Base-by-base conservation (phyloP, 352 stramenopile species). In the Phytopythium delawarense region DNA sequence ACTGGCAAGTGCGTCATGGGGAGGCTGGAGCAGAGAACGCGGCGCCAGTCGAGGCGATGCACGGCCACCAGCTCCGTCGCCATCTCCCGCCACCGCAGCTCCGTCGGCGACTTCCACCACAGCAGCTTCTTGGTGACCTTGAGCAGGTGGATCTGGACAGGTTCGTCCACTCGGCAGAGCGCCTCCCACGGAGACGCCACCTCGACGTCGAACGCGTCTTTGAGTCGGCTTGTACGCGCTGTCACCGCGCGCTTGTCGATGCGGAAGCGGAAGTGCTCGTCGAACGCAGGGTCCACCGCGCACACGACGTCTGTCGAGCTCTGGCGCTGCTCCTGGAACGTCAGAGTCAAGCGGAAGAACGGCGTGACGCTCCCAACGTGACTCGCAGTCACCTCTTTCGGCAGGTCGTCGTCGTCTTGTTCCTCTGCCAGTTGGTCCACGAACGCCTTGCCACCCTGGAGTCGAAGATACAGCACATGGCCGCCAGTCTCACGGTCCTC, bases 21-120 rank as follows among this genome's bases (percentile, higher is more conserved):
- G 6, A 87, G 60, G 0, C 78, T 86, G 2, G 83, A 92, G 44
- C 78, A 86, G n/a, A 96, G 63, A 9, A 89, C 68, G 28, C 85
- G 79, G 1, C 86, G 76, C 87, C 87, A 96, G 63, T 96, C 85
- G 2, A 96, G 52, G 8, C 74, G 71, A 35, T 92, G 76, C 1
- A 80, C 79, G 0, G 85, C 81, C 2, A 96, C 52, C 20, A 94
- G 65, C 49, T 96, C 85, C 1, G 60, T 64, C 4, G 66, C 65
- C 12, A 84, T 37, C 42, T 91, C 84, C 13, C 62, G 62, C 81
- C 79, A 92, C 59, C 64, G 53, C 12, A 28, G 55, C 11, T 61
- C 55, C 4, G 8, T 21, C 5, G 21, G 18, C 13, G 55, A 49
- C 11, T 30, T 50, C 62, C 68, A 72, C 48, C 58, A 59, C 45